Conservation (phyloP, 495 filamentous ascomycete genomes). For the Terfezia boudieri region DNA sequence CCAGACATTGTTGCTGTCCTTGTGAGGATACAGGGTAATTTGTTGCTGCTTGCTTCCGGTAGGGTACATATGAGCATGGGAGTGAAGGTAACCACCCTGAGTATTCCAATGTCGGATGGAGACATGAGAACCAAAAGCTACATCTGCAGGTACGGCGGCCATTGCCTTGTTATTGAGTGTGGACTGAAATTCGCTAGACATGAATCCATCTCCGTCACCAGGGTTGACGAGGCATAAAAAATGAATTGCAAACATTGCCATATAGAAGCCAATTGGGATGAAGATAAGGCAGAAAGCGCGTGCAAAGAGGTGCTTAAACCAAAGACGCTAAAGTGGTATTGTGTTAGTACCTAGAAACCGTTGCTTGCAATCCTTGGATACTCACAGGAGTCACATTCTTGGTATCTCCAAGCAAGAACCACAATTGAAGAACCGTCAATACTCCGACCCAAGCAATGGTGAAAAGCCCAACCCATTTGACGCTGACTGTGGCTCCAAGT, state of each 20-base stretch:
- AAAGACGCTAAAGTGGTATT: constrained; percentile 33
- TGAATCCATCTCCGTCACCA: constrained; percentile 94
- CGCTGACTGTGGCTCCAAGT: constrained; percentile 76
- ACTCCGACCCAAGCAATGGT: constrained; percentile 95
- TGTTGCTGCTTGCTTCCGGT: constrained; percentile 95
- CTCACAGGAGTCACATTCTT: constrained; percentile 55
- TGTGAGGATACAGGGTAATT: constrained; percentile 93
- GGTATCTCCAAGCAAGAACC: constrained; percentile 76
- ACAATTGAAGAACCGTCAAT: constrained; percentile 77
- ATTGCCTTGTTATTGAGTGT: constrained; percentile 90
- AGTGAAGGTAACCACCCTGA: constrained; percentile 92
- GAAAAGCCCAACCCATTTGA: constrained; percentile 98
- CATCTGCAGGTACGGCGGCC: constrained; percentile 82
- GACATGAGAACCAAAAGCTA: constrained; percentile 69
- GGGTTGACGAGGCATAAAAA: constrained; percentile 83
- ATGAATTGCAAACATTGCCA: constrained; percentile 89
- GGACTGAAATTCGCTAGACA: constrained; percentile 97
- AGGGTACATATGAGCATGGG: constrained; percentile 92
- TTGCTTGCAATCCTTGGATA: not conserved
- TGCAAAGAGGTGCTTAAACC: constrained; percentile 88
- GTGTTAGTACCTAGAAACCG: not conserved
- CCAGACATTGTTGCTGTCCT: constrained; percentile 95
- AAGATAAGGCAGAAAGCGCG: constrained; percentile 80
- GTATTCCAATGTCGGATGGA: constrained; percentile 83
- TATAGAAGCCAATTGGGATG: constrained; percentile 74